Conservation (phyloP, 139 green algal genomes). For the Auxenochlorella pyrenoidosa region DNA sequence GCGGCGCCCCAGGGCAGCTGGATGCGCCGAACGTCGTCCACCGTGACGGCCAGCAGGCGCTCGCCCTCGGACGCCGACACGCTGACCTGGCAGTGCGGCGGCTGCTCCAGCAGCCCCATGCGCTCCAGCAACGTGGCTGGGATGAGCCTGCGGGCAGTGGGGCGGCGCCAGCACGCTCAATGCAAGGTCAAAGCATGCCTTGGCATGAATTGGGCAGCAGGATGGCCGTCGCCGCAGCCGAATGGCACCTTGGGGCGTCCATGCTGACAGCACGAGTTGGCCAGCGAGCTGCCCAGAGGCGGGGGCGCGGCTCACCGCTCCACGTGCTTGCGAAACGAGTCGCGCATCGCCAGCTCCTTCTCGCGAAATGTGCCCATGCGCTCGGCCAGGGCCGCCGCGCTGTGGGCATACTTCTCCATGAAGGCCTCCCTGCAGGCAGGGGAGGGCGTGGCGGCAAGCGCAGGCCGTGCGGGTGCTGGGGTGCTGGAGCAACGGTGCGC, state of each 20-base stretch:
- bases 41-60: slow-evolving; percentile 54
- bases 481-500: no score
- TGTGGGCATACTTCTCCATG: slow-evolving; percentile 62
- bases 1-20: slow-evolving; percentile 37
- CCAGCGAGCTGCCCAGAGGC: neutral
- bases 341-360: slow-evolving; percentile 73
- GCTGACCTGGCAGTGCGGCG: slow-evolving; percentile 73
- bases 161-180: neutral
- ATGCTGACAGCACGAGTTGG: no score
- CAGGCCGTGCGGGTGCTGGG: no score
- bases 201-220: neutral
- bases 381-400: slow-evolving; percentile 81
- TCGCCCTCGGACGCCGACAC: slow-evolving; percentile 52
- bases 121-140: slow-evolving; percentile 66
- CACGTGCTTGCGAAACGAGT: slow-evolving; percentile 67
- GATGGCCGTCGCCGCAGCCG: no score
- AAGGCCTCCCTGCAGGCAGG: slow-evolving; percentile 39
- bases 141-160: slow-evolving; percentile 43
- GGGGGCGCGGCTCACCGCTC: slow-evolving; percentile 38
- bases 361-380: slow-evolving; percentile 70
- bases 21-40: slow-evolving; percentile 62
- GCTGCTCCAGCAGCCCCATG: slow-evolving; percentile 73
- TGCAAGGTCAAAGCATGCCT: neutral
- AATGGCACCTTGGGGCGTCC: no score
- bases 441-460: neutral